phyloP scores from a whole-genome alignment of 495 filamentous ascomycete genomes.

The Penicillium lagena region DNA sequence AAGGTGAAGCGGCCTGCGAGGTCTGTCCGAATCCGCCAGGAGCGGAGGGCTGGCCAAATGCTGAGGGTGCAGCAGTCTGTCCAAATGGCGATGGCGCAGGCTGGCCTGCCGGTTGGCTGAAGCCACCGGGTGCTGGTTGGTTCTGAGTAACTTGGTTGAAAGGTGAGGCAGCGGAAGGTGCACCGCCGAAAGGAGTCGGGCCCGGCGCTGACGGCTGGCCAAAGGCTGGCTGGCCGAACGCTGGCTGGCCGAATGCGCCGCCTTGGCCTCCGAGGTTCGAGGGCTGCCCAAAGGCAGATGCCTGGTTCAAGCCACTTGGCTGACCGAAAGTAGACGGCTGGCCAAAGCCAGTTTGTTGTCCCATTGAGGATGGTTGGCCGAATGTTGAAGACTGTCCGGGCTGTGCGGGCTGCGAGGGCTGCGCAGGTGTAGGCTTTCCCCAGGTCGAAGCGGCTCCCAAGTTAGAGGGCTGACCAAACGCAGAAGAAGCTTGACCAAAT shows the following conservation, averaged over 20 bases:
- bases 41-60: conserved; percentile 22
- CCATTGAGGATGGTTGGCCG: conserved; percentile 23
- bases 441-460: too few species aligned
- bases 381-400: conserved; percentile 10
- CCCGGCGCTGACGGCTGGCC: conserved; percentile 11
- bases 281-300: conserved; percentile 11
- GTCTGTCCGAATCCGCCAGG: conserved; percentile 28
- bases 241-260: conserved; percentile 18
- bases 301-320: too few species aligned
- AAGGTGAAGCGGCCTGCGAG: conserved; percentile 18
- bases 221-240: conserved; percentile 27
- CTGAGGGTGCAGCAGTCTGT: conserved; percentile 18
- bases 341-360: conserved; percentile 27
- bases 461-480: conserved; percentile 24
- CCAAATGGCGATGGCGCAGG: conserved; percentile 21
- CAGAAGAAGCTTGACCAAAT: conserved; percentile 3
- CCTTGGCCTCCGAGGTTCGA: conserved; percentile 4
- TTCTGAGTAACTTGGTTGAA: conserved; percentile 26
- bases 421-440: neutral
- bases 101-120: conserved; percentile 20
- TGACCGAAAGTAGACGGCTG: conserved; percentile 19
- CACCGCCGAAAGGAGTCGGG: conserved; percentile 11
- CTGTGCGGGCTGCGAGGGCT: neutral
- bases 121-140: conserved; percentile 17
- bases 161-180: conserved; percentile 20